Evolutionary conservation across 805 yeast genomes (phyloP), one percentile per base, ranked within the genome.

Genomic region (Clavispora fructus): DNA sequence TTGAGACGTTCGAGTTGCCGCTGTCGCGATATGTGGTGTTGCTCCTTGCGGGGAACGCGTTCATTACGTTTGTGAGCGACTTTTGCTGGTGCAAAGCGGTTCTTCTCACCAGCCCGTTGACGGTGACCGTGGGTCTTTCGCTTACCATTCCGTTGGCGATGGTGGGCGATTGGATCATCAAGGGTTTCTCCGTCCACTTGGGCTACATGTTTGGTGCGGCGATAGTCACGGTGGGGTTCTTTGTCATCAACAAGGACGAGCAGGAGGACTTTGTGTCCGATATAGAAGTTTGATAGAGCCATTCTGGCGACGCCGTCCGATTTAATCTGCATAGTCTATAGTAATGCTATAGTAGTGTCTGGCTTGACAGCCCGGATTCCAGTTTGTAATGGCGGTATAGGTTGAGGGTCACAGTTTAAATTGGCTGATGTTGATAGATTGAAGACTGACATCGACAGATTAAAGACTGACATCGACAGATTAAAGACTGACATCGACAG

Each of bases 51-150:
- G 50, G 80, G 40, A 94, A 94, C 63, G 86, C 91, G 48, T 58
- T 79, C 31, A 81, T 89, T 37, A 89, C 97, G 0, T 84, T 94
- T 54, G 65, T 91, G 13, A 85, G 95, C 35, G 99, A 94, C 62
- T 90, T 85, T 56, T 82, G 95, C 58, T 94, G 99, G 99, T 96
- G 96, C 30, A 81, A 88, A 52, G 95, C 98, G 0, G 94, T 91
- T 80, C 74, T 94, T 29, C 69, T 94, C 59, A 94, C 99, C 0
- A 85, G 94, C 39, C 99, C 99, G 1, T 71, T 94, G 53, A 91
- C 96, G 0, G 98, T 92, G 3, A 94, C 99, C 0, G 95, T 94
- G 10, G 99, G 99, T 0, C 72, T 94, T 28, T 85, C 96, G 17
- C 79, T 91, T 49, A 92, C 98, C 0, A 94, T 94, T 16, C 99